These are phyloP conservation scores for Fusarium equiseti DNA, from an alignment of 2,329 filamentous ascomycete species.

Conservation along the genomic window DNA sequence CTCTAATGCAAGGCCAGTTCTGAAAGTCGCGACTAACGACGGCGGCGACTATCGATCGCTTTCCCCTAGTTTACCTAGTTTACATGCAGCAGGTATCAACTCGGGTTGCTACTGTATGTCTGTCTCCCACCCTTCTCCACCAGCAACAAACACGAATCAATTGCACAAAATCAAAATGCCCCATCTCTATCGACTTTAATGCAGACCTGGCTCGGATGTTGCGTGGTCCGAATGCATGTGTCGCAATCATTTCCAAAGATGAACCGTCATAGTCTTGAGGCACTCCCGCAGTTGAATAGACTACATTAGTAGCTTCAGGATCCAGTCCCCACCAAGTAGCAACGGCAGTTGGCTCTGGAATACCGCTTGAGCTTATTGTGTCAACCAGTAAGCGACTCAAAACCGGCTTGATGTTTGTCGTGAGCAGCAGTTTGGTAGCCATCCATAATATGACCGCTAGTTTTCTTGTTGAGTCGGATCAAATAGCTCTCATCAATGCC, in stretches of 20 bases:
- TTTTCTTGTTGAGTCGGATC: background rate
- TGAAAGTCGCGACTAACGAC: conserved; percentile 25
- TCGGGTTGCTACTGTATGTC: conserved; percentile 1
- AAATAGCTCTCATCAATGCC: background rate
- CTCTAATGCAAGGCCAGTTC: background rate
- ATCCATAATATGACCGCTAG: background rate
- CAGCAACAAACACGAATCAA: conserved; percentile 4
- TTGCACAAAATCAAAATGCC: background rate
- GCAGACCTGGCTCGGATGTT: background rate
- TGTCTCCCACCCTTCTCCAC: conserved; percentile 2
- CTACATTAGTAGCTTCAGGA: background rate
- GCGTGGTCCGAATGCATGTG: background rate
- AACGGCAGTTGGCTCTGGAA: background rate
- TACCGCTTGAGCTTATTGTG: background rate
- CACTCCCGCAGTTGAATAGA: background rate
- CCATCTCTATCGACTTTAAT: background rate
- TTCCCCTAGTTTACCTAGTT: conserved; percentile 5
- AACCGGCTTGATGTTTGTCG: background rate
- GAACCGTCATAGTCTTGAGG: background rate
- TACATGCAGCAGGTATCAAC: conserved; percentile 7
- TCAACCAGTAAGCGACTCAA: background rate
- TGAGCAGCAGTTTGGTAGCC: background rate
- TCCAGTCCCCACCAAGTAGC: background rate
- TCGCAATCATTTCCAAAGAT: background rate
- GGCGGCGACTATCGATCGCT: conserved; percentile 38